phyloP scores from a whole-genome alignment of 2,329 filamentous ascomycete genomes.

The Daldinia sp. region DNA sequence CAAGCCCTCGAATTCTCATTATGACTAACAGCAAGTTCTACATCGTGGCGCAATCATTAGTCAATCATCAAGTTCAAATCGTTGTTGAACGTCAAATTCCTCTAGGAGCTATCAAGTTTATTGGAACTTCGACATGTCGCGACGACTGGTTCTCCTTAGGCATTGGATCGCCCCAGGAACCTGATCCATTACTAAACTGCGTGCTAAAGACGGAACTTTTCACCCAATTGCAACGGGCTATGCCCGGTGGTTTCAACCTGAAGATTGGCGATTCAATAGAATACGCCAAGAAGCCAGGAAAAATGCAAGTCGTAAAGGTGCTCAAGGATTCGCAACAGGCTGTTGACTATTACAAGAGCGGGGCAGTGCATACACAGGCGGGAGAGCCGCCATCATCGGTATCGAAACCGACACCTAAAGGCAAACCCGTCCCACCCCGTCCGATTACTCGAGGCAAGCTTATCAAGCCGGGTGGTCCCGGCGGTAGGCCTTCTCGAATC shows the following conservation, averaged over 20 bases:
- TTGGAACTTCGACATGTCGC: slow-evolving; percentile 82
- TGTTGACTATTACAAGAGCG: slow-evolving; percentile 93
- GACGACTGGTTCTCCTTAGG: slow-evolving; percentile 98
- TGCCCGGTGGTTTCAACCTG: slow-evolving; percentile 83
- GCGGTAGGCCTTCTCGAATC: slow-evolving; percentile 81
- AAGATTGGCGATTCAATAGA: slow-evolving; percentile 88
- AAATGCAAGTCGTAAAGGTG: slow-evolving; percentile 88
- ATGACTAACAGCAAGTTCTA: slow-evolving; percentile 90
- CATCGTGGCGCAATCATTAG: slow-evolving; percentile 84
- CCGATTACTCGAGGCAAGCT: slow-evolving; percentile 95
- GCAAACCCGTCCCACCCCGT: slow-evolving; percentile 85
- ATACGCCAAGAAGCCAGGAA: slow-evolving; percentile 98
- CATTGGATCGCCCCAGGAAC: slow-evolving; percentile 88
- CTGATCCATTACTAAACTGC: slow-evolving; percentile 93
- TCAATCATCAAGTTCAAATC: slow-evolving; percentile 86
- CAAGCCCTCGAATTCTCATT: slow-evolving; percentile 85
- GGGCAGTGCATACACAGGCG: slow-evolving; percentile 84
- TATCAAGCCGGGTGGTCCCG: slow-evolving; percentile 89
- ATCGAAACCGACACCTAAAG: slow-evolving; percentile 87
- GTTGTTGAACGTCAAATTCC: slow-evolving; percentile 84
- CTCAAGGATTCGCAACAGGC: slow-evolving; percentile 84
- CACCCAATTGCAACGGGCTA: slow-evolving; percentile 84
- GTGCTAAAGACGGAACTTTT: slow-evolving; percentile 98
- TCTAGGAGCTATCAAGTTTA: slow-evolving; percentile 87
- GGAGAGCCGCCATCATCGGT: slow-evolving; percentile 86